Percentiles rank a stretch among this genome's conserved stretches.
These are phyloP conservation scores for Spongospora subterranea DNA, from an alignment of 208 protist species.

Conservation along the genomic window DNA sequence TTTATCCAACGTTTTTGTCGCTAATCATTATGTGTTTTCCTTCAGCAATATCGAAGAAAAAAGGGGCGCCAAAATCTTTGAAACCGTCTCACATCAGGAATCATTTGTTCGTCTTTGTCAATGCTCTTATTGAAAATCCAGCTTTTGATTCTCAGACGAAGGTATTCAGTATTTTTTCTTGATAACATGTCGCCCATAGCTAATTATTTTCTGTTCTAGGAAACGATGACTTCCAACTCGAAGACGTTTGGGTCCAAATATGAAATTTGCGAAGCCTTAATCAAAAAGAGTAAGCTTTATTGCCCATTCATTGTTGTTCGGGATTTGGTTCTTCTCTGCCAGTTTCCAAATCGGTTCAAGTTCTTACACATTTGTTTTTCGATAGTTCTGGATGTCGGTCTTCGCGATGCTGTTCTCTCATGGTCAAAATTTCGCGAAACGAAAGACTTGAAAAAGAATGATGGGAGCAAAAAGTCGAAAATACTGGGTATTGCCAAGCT, in stretches of 20 bases:
- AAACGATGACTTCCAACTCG: constrained; percentile 38
- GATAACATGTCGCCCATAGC: constrained; percentile 68
- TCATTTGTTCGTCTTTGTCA: constrained; percentile 98
- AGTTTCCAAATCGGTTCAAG: too few species aligned
- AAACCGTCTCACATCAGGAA: constrained; percentile 95
- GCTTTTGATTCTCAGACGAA: constrained; percentile 99
- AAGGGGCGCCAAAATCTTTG: constrained; percentile 81
- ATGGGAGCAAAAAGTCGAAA: constrained; percentile 75
- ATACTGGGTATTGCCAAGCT: constrained; percentile 80
- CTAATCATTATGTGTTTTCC: constrained; percentile 56
- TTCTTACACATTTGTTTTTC: too few species aligned
- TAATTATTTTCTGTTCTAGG: neutral
- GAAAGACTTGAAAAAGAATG: constrained; percentile 75
- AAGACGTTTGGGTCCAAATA: constrained; percentile 54
- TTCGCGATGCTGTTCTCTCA: constrained; percentile 34
- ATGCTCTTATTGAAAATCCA: constrained; percentile 99
- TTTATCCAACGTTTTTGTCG: too few species aligned
- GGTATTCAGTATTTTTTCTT: constrained; percentile 84
- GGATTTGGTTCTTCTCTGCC: neutral
- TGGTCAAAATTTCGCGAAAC: constrained; percentile 56
- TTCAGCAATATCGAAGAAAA: constrained; percentile 91
- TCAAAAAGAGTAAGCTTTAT: neutral
- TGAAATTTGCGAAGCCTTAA: neutral
- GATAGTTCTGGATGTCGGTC: constrained; percentile 52
- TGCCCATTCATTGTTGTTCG: neutral